Percentiles rank a stretch among this genome's conserved stretches.
Conservation (phyloP, 352 stramenopile genomes). For the Blastocystis sp. region DNA sequence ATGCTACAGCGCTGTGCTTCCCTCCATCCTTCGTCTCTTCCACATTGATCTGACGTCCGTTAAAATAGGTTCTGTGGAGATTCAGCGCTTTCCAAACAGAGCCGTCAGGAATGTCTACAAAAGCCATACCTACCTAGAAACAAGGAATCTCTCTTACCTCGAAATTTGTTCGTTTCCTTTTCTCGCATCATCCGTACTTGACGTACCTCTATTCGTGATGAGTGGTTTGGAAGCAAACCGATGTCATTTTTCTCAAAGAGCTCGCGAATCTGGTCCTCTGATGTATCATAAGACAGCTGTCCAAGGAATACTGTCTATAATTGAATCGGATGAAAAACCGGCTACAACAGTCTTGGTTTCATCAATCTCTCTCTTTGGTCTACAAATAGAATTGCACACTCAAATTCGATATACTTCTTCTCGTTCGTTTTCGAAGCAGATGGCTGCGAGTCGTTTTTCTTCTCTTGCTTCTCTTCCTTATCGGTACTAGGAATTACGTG, state of each 20-base stretch:
- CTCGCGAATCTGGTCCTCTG: conserved; percentile 32
- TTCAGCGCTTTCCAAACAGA: conserved; percentile 43
- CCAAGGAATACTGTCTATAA: conserved; percentile 23
- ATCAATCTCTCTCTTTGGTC: neutral
- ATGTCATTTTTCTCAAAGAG: conserved; percentile 27
- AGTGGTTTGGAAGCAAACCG: neutral
- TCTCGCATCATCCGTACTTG: conserved; percentile 39
- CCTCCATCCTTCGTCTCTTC: conserved; percentile 59
- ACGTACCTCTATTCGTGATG: neutral
- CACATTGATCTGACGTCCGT: conserved; percentile 46
- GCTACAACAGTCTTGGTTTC: neutral
- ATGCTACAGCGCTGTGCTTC: conserved; percentile 16
- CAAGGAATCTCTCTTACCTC: neutral
- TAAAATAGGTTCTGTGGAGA: conserved; percentile 51
- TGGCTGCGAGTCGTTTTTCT: neutral
- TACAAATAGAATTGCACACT: neutral
- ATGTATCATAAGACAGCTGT: neutral
- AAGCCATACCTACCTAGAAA: conserved; percentile 31
- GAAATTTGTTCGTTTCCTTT: conserved; percentile 49
- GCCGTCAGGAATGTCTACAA: conserved; percentile 49
- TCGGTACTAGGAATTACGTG: neutral
- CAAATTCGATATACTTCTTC: neutral
- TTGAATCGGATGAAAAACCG: neutral
- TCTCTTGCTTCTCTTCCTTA: neutral
- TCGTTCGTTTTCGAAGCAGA: neutral